Evolutionary conservation across 805 yeast species (phyloP).

Genomic region (Maudiozyma barnettii): DNA sequence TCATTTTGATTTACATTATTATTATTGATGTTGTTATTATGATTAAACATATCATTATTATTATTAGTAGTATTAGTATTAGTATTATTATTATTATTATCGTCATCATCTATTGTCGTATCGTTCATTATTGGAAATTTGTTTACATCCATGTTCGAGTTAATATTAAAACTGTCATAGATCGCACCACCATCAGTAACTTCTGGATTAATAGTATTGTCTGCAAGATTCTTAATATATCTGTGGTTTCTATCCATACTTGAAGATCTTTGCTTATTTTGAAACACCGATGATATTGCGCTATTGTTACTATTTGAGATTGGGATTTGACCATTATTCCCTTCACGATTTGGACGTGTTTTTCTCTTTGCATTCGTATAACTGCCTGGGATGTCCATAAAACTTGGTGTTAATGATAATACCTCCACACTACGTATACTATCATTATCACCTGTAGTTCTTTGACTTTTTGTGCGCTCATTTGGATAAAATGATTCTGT

Average conservation of each 20-base stretch:
- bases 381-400: constrained; percentile 30
- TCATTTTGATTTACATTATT: neutral
- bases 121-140: neutral
- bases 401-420: constrained; percentile 33
- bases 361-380: constrained; percentile 2
- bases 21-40: neutral
- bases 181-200: constrained; percentile 10
- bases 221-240: constrained; percentile 8
- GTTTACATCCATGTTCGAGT: neutral
- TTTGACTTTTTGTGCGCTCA: neutral
- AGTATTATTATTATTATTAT: neutral
- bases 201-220: constrained; percentile 12
- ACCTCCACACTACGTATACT: constrained; percentile 30
- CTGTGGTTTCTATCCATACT: constrained; percentile 17
- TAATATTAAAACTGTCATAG: constrained; percentile 10
- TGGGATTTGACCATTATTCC: neutral
- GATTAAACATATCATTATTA: neutral
- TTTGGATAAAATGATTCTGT: neutral
- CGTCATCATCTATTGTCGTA: neutral
- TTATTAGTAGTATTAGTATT: neutral
- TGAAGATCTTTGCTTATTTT: constrained; percentile 9
- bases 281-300: neutral
- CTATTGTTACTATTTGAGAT: neutral
- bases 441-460: constrained; percentile 3
- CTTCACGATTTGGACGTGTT: neutral